A percentile compares a stretch with the other conserved stretches of the same genome.
Conservation (phyloP, 805 yeast species). For the Nakazawaea laoshanensis region DNA sequence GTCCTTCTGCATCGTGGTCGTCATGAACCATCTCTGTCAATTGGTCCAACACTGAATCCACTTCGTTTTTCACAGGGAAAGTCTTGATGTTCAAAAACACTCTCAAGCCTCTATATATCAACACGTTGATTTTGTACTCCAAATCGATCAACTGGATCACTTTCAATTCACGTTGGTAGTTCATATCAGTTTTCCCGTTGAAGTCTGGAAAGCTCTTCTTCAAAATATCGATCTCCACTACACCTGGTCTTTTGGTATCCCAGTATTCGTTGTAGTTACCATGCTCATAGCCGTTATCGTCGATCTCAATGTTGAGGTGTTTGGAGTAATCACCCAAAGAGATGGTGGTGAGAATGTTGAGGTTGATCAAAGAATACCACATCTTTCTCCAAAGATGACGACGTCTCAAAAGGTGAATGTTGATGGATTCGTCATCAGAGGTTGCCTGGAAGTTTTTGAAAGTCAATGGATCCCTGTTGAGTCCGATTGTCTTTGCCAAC, state of each 20-base stretch:
- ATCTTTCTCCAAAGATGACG: conserved; percentile 32
- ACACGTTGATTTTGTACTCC: conserved; percentile 35
- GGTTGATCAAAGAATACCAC: conserved; percentile 26
- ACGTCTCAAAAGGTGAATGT: conserved; percentile 21
- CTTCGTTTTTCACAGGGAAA: conserved; percentile 22
- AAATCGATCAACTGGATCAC: conserved; percentile 39
- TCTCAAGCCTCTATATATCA: conserved; percentile 31
- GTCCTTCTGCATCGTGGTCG: conserved; percentile 1
- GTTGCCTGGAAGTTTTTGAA: conserved; percentile 24
- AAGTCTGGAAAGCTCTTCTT: conserved; percentile 23
- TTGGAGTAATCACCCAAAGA: conserved; percentile 28
- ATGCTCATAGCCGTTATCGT: conserved; percentile 23
- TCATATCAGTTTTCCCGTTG: conserved; percentile 15
- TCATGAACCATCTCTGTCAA: conserved; percentile 12
- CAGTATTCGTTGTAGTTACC: conserved; percentile 24
- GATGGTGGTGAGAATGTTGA: conserved; percentile 25
- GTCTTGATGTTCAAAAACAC: conserved; percentile 24
- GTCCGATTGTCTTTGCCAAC: conserved; percentile 36
- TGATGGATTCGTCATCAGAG: conserved; percentile 16
- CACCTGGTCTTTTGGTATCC: conserved; percentile 30
- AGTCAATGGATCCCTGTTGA: conserved; percentile 39
- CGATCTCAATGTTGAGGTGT: conserved; percentile 26
- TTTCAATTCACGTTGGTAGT: conserved; percentile 27
- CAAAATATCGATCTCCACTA: conserved; percentile 26
- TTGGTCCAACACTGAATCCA: conserved; percentile 20